Conservation (phyloP, 768 basidiomycete species). For the Lentinula detonsa region DNA sequence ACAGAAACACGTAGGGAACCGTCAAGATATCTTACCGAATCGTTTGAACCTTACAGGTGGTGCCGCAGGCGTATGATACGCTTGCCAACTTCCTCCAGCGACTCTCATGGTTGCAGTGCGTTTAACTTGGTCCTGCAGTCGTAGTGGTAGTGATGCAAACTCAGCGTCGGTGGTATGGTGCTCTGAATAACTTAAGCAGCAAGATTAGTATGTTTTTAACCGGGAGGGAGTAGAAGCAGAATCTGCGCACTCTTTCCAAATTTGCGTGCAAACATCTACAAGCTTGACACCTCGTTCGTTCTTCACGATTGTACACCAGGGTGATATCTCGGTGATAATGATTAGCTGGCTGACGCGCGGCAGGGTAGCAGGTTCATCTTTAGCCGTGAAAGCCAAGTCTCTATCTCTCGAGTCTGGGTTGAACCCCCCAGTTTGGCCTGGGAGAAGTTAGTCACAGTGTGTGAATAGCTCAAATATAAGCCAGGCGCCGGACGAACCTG, state of each 20-base stretch:
- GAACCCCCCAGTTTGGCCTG: slow-evolving; percentile 60
- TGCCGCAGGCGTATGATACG: slow-evolving; percentile 46
- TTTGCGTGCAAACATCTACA: slow-evolving; percentile 62
- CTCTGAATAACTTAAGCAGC: slow-evolving; percentile 54
- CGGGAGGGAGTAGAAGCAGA: background rate
- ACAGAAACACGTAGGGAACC: background rate
- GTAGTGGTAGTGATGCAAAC: slow-evolving; percentile 49
- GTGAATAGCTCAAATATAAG: background rate
- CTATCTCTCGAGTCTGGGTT: slow-evolving; percentile 54
- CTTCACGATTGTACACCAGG: slow-evolving; percentile 75
- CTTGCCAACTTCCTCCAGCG: slow-evolving; percentile 19
- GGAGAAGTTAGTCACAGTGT: background rate
- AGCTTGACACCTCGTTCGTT: slow-evolving; percentile 73
- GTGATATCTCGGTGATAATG: slow-evolving; percentile 53
- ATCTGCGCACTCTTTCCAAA: slow-evolving; percentile 68
- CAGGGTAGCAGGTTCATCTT: slow-evolving; percentile 65
- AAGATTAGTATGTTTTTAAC: slow-evolving; percentile 6
- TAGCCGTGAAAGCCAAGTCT: slow-evolving; percentile 45
- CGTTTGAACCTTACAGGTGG: slow-evolving; percentile 49
- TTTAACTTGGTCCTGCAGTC: slow-evolving; percentile 69
- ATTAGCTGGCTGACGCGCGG: slow-evolving; percentile 57
- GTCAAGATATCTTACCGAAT: slow-evolving; percentile 40
- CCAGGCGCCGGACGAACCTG: slow-evolving; percentile 35
- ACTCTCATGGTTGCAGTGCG: slow-evolving; percentile 43
- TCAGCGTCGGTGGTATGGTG: slow-evolving; percentile 63